Base-by-base conservation (phyloP, 1,284 basidiomycete species). In the Boletus mariae region DNA sequence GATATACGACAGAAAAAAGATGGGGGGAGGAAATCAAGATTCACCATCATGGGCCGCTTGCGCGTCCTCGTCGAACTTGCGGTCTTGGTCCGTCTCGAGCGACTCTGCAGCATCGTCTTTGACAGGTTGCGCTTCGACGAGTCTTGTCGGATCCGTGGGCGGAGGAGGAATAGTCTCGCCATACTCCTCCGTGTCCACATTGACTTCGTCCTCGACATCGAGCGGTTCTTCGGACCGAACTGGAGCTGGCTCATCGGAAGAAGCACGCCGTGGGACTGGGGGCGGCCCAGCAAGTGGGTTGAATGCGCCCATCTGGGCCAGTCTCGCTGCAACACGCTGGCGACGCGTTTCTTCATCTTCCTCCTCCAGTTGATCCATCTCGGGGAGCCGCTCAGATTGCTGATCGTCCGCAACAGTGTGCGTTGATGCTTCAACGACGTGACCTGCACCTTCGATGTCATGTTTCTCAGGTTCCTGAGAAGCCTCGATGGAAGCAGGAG, bases 271-370 rank as follows among this genome's bases (percentile, higher is more conserved):
- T 4, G 75, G 71, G 50, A 73, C 69, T 9, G 71, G 71, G 0
- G 70, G 60, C 11, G 45, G 58, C 20, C 61, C 70, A 15, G 77
- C 73, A 54, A 85, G 77, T 1, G 83, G 81, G 62, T 85, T 87
- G 61, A 85, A 71, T 25, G 80, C 87, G 11, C 84, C 85, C 73
- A 81, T 83, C 68, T 83, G 80, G 2, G 80, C 80, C 41, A 87
- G 64, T 45, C 75, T 78, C 57, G 82, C 84, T n/a, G 82, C 79
- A 35, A 85, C 78, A 52, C 80, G 79, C 59, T 76, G 76, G 34
- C 78, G 75, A 34, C 80, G 78, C 4, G 75, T 69, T 31, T 65
- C 74, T 56, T 80, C 82, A 31, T 82, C 82, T 54, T 82, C 82
- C 43, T 79, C 82, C 28, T 73, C 71, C 49, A 63, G 65, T 38